A percentile compares a stretch with the other conserved stretches of the same genome.
These are phyloP conservation scores for Aspergillus sp. DNA, from an alignment of 2,329 filamentous ascomycete species.

Conservation along the genomic window DNA sequence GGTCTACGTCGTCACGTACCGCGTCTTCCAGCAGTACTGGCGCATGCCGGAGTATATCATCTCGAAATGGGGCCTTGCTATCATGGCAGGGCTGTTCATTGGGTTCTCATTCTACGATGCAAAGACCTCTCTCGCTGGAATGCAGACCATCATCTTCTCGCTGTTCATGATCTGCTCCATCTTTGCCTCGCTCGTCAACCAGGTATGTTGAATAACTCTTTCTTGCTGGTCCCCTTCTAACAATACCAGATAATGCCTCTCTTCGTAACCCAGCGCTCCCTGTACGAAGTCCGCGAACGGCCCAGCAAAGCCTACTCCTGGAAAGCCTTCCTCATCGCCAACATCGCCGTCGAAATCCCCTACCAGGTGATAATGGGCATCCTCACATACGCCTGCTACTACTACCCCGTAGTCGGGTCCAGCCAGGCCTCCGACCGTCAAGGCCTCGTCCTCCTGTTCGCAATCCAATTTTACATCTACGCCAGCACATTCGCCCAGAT, in stretches of 20 bases:
- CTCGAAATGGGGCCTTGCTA: conserved; percentile 70
- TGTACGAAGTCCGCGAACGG: conserved; percentile 83
- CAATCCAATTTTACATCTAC: conserved; percentile 75
- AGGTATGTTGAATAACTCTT: too few relatives aligned
- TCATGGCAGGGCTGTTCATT: conserved; percentile 67
- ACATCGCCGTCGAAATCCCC: conserved; percentile 80
- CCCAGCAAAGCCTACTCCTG: conserved; percentile 82
- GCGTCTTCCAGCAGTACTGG: conserved; percentile 89
- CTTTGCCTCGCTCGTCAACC: conserved; percentile 50
- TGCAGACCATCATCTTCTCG: conserved; percentile 82
- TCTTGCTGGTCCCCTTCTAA: too few relatives aligned
- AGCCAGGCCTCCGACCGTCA: neutral
- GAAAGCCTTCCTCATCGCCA: conserved; percentile 80
- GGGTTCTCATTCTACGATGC: conserved; percentile 77
- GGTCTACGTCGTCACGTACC: conserved; percentile 63
- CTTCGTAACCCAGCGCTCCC: conserved; percentile 75
- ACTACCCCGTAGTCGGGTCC: neutral
- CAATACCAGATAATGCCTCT: conserved; percentile 62
- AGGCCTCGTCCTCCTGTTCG: conserved; percentile 64
- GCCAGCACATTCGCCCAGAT: conserved; percentile 78
- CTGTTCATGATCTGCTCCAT: conserved; percentile 79
- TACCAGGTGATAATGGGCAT: conserved; percentile 76
- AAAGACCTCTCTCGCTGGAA: conserved; percentile 68
- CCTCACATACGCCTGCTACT: conserved; percentile 43
- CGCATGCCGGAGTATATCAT: conserved; percentile 82